phyloP scores from a whole-genome alignment of 1,139 yeast genomes.

The Magnusiomyces starmeri region DNA sequence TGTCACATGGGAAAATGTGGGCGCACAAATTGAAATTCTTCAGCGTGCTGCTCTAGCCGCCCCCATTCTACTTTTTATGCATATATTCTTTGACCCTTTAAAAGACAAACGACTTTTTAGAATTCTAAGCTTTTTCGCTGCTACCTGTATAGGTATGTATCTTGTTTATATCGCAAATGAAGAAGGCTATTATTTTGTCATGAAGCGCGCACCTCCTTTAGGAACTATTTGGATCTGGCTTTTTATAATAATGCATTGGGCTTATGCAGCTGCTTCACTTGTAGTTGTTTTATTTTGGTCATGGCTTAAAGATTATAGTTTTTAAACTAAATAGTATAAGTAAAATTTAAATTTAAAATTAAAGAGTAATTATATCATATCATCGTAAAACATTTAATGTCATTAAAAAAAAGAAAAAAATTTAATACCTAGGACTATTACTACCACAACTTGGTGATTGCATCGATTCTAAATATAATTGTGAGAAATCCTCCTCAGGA shows the following conservation, averaged over 20 bases:
- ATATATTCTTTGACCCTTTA: constrained; percentile 24
- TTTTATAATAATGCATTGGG: constrained; percentile 37
- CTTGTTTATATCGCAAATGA: constrained; percentile 32
- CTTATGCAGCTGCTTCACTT: constrained; percentile 30
- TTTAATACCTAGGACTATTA: background rate
- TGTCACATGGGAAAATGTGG: constrained; percentile 18
- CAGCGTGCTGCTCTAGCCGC: constrained; percentile 22
- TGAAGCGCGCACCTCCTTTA: constrained; percentile 37
- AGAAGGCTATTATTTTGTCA: constrained; percentile 36
- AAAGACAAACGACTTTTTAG: constrained; percentile 21
- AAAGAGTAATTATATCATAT: too few species aligned
- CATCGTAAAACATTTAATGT: too few species aligned
- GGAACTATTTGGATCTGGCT: constrained; percentile 39
- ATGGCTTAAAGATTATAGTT: constrained; percentile 27
- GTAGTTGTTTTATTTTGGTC: constrained; percentile 29
- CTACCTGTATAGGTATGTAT: constrained; percentile 31
- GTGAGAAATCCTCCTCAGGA: background rate
- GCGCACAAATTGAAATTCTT: constrained; percentile 12
- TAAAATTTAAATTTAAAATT: background rate
- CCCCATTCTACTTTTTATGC: constrained; percentile 28
- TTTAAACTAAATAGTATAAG: constrained; percentile 12
- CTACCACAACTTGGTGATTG: background rate
- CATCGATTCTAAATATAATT: background rate
- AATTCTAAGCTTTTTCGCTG: constrained; percentile 22
- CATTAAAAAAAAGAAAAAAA: background rate